phyloP scores from a whole-genome alignment of 2,329 filamentous ascomycete species.

The Leptographium galeiforme region DNA sequence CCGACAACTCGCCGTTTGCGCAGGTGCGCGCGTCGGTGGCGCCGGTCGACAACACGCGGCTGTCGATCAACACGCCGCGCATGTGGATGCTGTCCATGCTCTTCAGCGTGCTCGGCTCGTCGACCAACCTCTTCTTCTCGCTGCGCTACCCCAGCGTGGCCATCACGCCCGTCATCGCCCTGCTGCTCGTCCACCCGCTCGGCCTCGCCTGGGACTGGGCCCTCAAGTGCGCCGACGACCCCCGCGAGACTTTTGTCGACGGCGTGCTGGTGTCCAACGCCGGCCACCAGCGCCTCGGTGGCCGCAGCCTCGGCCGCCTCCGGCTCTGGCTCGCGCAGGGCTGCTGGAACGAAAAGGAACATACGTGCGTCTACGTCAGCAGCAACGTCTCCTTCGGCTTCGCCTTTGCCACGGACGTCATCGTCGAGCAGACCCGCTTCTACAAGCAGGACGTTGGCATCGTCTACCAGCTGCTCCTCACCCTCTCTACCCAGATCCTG shows the following conservation, averaged over 20 bases:
- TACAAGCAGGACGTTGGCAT: slow-evolving; percentile 72
- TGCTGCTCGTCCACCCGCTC: slow-evolving; percentile 72
- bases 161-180: slow-evolving; percentile 77
- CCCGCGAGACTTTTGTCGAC: slow-evolving; percentile 33
- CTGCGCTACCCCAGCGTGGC: slow-evolving; percentile 81
- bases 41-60: slow-evolving; percentile 56
- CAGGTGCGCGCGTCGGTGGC: slow-evolving; percentile 71
- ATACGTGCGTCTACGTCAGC: slow-evolving; percentile 78
- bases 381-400: slow-evolving; percentile 85
- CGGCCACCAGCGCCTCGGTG: slow-evolving; percentile 7
- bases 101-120: slow-evolving; percentile 69
- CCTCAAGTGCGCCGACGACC: slow-evolving; percentile 50
- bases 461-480: slow-evolving; percentile 68
- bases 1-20: slow-evolving; percentile 62
- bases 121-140: slow-evolving; percentile 79
- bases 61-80: slow-evolving; percentile 78
- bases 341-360: slow-evolving; percentile 77
- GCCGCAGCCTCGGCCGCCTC: slow-evolving; percentile 23
- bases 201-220: slow-evolving; percentile 66
- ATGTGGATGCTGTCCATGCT: slow-evolving; percentile 76
- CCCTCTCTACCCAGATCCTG: slow-evolving; percentile 72
- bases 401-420: slow-evolving; percentile 79
- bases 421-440: slow-evolving; percentile 80
- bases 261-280: slow-evolving; percentile 18
- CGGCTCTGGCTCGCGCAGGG: slow-evolving; percentile 70